Evolutionary conservation across 768 basidiomycete genomes (phyloP).

Genomic region (Xanthoconium stramineum): DNA sequence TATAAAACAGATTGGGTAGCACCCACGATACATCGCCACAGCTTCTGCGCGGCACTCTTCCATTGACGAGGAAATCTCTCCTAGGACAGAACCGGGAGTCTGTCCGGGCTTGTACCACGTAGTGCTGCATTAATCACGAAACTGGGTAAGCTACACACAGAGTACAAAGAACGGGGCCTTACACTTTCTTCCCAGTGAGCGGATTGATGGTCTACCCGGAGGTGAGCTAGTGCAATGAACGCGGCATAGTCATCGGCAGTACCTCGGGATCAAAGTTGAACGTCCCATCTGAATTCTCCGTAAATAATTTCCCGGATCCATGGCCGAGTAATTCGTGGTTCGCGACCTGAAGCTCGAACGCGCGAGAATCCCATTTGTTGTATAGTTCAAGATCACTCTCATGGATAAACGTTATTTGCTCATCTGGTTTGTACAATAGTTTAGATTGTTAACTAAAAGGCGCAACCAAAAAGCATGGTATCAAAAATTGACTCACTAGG

Average conservation of each 20-base stretch:
- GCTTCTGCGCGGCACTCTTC: conserved; percentile 93
- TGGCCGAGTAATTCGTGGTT: conserved; percentile 89
- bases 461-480: not conserved
- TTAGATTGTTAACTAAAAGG: not conserved
- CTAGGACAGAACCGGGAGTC: conserved; percentile 76
- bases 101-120: conserved; percentile 91
- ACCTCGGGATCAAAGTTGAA: conserved; percentile 75
- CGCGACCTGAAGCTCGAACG: conserved; percentile 87
- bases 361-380: conserved; percentile 71
- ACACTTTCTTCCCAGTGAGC: conserved; percentile 75
- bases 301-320: conserved; percentile 80
- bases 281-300: conserved; percentile 69
- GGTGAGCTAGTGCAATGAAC: not conserved
- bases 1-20: not conserved
- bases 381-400: conserved; percentile 73
- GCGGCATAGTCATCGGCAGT: conserved; percentile 35
- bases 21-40: conserved; percentile 75
- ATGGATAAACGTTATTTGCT: conserved; percentile 79
- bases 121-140: conserved; percentile 38
- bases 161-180: conserved; percentile 19
- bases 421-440: conserved; percentile 41
- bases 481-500: conserved; percentile 49
- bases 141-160: not conserved
- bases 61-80: conserved; percentile 86
- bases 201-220: conserved; percentile 70